These are phyloP conservation scores for Dendrobium nobile DNA, from an alignment of 106 monocot genomes.

Conservation along the genomic window DNA sequence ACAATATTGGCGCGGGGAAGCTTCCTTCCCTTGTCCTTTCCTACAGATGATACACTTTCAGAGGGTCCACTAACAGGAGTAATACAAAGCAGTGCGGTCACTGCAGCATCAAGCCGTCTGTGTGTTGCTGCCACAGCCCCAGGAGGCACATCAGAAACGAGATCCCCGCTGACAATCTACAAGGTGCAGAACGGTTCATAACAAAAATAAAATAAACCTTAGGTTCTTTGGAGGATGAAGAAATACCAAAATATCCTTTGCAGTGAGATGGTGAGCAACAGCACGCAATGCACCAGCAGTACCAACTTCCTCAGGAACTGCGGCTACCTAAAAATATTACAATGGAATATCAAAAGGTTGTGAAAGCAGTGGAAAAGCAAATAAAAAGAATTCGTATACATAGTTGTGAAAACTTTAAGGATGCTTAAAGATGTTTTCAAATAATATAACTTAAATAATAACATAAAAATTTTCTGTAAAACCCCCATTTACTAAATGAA, in stretches of 20 bases:
- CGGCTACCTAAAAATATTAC: conserved; percentile 52
- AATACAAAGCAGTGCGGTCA: conserved; percentile 78
- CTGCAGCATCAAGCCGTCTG: conserved; percentile 84
- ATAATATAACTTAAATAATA: background rate
- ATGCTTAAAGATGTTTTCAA: background rate
- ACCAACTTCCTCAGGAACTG: conserved; percentile 79
- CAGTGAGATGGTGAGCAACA: conserved; percentile 55
- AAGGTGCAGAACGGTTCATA: conserved; percentile 6
- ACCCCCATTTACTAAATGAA: background rate
- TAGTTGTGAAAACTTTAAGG: background rate
- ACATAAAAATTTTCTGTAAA: background rate
- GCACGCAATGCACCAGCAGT: conserved; percentile 82
- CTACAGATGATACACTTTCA: conserved; percentile 66
- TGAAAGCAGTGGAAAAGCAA: background rate
- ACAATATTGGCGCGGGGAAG: conserved; percentile 63
- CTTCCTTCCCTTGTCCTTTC: conserved; percentile 92
- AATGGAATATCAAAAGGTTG: background rate
- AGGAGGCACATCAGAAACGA: conserved; percentile 86
- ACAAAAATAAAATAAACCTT: background rate
- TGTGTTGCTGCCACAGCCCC: conserved; percentile 95
- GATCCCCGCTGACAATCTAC: conserved; percentile 89
- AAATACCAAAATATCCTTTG: conserved; percentile 84
- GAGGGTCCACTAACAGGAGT: conserved; percentile 75
- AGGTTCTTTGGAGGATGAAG: background rate
- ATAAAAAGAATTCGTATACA: background rate